These are phyloP conservation scores for Taiozyma onychis DNA, from an alignment of 1,139 yeast species.

Conservation along the genomic window DNA sequence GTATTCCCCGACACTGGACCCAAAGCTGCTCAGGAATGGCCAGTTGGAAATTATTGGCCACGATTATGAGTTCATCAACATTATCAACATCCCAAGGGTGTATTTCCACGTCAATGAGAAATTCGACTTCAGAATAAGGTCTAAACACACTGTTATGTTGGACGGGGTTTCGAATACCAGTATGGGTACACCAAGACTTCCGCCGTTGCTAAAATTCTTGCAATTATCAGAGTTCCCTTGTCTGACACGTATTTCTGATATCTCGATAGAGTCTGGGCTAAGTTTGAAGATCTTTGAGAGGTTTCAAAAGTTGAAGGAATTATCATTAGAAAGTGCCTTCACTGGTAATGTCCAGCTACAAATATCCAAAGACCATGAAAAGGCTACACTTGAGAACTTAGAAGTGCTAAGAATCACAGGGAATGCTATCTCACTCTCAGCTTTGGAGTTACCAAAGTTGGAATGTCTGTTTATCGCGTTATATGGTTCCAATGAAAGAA, in stretches of 20 bases:
- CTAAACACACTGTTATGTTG: constrained; percentile 7
- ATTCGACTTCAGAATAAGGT: constrained; percentile 14
- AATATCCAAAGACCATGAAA: not conserved
- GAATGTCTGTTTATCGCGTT: constrained; percentile 7
- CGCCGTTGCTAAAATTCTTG: constrained; percentile 16
- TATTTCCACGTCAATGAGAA: constrained; percentile 10
- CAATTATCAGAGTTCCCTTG: constrained; percentile 14
- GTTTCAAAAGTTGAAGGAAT: constrained; percentile 8
- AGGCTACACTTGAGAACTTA: constrained; percentile 5
- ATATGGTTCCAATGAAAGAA: constrained; percentile 15
- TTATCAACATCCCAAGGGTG: constrained; percentile 10
- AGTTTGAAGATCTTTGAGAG: constrained; percentile 14
- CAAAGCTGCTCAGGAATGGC: not conserved
- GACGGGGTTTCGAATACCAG: constrained; percentile 14
- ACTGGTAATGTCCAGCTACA: constrained; percentile 11
- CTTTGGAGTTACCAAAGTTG: constrained; percentile 8
- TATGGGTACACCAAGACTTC: constrained; percentile 16
- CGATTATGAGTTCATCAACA: constrained; percentile 14
- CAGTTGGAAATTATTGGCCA: constrained; percentile 14
- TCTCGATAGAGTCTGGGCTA: constrained; percentile 18
- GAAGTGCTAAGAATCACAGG: constrained; percentile 12
- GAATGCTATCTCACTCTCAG: constrained; percentile 12
- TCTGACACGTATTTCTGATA: constrained; percentile 9
- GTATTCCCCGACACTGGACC: not conserved
- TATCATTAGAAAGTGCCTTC: constrained; percentile 16